Percentiles rank a stretch among this genome's conserved stretches.
Evolutionary conservation across 352 stramenopile species (phyloP).

Genomic region (Albugo laibachii): DNA sequence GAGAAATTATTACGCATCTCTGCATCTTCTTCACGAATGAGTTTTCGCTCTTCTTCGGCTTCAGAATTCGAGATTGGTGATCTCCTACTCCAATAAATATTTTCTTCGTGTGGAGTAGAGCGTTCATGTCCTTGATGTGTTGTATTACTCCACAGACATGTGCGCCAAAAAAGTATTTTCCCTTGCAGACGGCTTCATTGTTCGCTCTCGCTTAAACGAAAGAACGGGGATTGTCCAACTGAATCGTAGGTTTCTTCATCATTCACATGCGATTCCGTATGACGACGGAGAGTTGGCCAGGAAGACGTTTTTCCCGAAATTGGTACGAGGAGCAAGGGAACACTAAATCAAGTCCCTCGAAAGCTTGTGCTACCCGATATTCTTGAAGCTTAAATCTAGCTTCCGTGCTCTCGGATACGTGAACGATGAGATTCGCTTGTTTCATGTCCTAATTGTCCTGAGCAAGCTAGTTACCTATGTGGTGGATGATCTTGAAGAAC

Average conservation of each 20-base stretch:
- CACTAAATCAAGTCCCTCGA: constrained; percentile 50
- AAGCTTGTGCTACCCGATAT: constrained; percentile 36
- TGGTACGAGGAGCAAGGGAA: constrained; percentile 48
- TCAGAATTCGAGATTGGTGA: constrained; percentile 38
- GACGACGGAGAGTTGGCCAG: constrained; percentile 31
- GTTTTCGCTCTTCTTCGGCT: constrained; percentile 26
- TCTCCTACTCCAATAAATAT: constrained; percentile 27
- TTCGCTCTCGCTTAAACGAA: too few species aligned
- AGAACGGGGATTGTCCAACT: too few species aligned
- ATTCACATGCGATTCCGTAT: constrained; percentile 30
- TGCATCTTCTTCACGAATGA: constrained; percentile 46
- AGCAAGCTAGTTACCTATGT: constrained; percentile 22
- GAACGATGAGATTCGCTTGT: constrained; percentile 10
- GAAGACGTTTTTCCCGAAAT: constrained; percentile 67
- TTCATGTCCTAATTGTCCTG: constrained; percentile 11
- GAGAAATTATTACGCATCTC: constrained; percentile 36
- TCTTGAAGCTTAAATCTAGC: constrained; percentile 62
- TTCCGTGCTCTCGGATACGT: constrained; percentile 30
- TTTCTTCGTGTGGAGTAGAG: constrained; percentile 46
- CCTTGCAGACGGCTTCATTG: too few species aligned
- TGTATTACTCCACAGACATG: too few species aligned
- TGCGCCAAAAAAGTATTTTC: too few species aligned
- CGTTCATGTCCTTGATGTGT: constrained; percentile 36
- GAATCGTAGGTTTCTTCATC: constrained; percentile 34
- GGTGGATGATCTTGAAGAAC: constrained; percentile 15